Percentiles rank a stretch among this genome's conserved stretches.
Evolutionary conservation across 176 grass and related monocot genomes (phyloP).

Genomic region (Luzula sylvatica): DNA sequence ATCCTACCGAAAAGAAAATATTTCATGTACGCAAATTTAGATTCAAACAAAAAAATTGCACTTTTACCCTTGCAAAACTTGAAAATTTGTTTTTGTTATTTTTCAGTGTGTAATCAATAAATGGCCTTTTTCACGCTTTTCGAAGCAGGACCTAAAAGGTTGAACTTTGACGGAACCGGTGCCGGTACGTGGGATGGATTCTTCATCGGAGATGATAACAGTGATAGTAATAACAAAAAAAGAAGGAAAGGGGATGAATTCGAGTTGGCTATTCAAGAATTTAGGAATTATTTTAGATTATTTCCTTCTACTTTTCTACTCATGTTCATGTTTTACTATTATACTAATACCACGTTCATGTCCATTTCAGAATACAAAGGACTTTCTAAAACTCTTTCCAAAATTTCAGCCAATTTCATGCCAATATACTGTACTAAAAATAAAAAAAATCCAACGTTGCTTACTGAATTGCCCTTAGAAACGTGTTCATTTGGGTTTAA

Average conservation of each 20-base stretch:
- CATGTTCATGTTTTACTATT: constrained; percentile 99
- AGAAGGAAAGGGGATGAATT: constrained; percentile 54
- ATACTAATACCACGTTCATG: no score
- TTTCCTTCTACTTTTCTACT: constrained; percentile 80
- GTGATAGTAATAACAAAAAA: constrained; percentile 13
- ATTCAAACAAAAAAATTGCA: not conserved
- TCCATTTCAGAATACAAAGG: not conserved
- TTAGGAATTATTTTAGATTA: constrained; percentile 82
- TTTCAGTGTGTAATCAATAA: constrained; percentile 61
- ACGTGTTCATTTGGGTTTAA: no score
- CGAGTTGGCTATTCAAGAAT: constrained; percentile 80
- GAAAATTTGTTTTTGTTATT: not conserved
- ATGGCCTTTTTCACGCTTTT: constrained; percentile 82
- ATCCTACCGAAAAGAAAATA: constrained; percentile 59
- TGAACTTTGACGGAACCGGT: constrained; percentile 22
- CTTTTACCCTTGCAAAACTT: not conserved
- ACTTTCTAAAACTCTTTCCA: no score
- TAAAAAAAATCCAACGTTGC: not conserved
- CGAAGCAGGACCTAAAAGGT: constrained; percentile 39
- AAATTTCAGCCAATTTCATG: not conserved
- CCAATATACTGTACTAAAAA: no score
- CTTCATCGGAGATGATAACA: constrained; percentile 19
- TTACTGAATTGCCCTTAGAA: no score
- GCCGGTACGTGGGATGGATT: constrained; percentile 31
- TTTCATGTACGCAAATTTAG: constrained; percentile 52